Evolutionary conservation across 2,329 filamentous ascomycete genomes (phyloP).

Genomic region (Aspergillus calidoustus): DNA sequence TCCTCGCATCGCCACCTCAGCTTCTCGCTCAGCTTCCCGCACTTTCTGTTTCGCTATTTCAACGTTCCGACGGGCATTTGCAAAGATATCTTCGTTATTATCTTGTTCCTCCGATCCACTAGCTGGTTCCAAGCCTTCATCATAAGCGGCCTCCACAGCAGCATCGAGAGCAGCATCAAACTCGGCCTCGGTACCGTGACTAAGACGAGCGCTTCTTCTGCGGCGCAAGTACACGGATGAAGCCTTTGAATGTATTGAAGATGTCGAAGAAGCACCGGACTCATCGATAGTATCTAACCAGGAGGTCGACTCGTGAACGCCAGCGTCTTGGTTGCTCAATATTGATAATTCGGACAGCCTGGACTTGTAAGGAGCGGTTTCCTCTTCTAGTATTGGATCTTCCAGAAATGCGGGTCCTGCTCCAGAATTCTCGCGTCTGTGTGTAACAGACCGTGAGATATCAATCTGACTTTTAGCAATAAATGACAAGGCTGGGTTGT

Average conservation of each 20-base stretch:
- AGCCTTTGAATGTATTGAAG: slow-evolving; percentile 79
- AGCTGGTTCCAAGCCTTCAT: slow-evolving; percentile 81
- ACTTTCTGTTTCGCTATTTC: slow-evolving; percentile 78
- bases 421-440: slow-evolving; percentile 1
- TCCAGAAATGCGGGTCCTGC: neutral
- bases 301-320: slow-evolving; percentile 78
- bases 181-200: slow-evolving; percentile 79
- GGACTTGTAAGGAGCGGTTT: slow-evolving; percentile 5
- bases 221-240: slow-evolving; percentile 71
- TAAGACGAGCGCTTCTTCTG: slow-evolving; percentile 70
- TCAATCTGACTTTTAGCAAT: slow-evolving; percentile 50
- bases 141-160: slow-evolving; percentile 93
- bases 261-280: slow-evolving; percentile 77
- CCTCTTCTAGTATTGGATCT: slow-evolving; percentile 6
- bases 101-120: slow-evolving; percentile 38
- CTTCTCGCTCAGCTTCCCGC: slow-evolving; percentile 73
- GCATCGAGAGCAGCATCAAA: slow-evolving; percentile 94
- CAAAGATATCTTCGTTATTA: slow-evolving; percentile 39
- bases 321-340: slow-evolving; percentile 44
- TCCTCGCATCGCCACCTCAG: slow-evolving; percentile 63
- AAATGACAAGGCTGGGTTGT: slow-evolving; percentile 21
- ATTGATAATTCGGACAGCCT: slow-evolving; percentile 22
- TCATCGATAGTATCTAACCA: slow-evolving; percentile 96
- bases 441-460: slow-evolving; percentile 31
- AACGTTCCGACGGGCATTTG: slow-evolving; percentile 66